Base-by-base conservation (phyloP, 768 basidiomycete genomes). In the Dictyophora rubrovolvata region DNA sequence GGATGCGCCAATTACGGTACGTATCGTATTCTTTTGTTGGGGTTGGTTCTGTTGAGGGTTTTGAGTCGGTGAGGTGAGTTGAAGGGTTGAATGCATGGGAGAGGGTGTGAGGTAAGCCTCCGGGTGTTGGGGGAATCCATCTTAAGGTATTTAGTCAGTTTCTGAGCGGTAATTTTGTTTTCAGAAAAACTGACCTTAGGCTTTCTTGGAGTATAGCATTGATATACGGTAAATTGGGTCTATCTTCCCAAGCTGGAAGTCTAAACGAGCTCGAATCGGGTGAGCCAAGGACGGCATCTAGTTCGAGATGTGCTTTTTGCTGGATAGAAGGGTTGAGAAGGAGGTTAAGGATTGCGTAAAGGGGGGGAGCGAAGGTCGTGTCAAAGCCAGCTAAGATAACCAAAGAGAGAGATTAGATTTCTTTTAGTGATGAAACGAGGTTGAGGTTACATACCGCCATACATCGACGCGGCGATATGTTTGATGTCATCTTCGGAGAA, bases 321-420 rank as follows among this genome's bases (percentile, higher is more conserved):
- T 64, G 64, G 9, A 66, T 46, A n/a, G 34, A 42, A n/a, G 61
- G 65, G 56, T 64, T 55, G 21, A 64, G 52, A 17, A 65, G 58
- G 37, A 65, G 59, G n/a, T 61, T 58, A 28, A 65, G 58, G n/a
- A 64, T 54, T 33, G 62, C 58, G 10, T 58, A 63, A 23, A 53
- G 52, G 37, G 65, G 46, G 10, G 62, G 48, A 21, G 65, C 64
- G 17, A 61, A 56, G 16, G 64, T 65, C 18, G 56, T 60, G 48
- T 64, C 62, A 7, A 60, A 35, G 5, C 52, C 62, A n/a, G 57
- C 57, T 59, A 18, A 21, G 8, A 18, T n/a, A 11, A 20, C 18
- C 6, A 22, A 34, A 12, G 4, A 7, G n/a, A 8, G 10, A 16
- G 18, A 21, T 12, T 17, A n/a, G 10, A 10, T 6, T n/a, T n/a